These are phyloP conservation scores for Blumeria hordei DNA, from an alignment of 2,329 filamentous ascomycete genomes.

Conservation along the genomic window DNA sequence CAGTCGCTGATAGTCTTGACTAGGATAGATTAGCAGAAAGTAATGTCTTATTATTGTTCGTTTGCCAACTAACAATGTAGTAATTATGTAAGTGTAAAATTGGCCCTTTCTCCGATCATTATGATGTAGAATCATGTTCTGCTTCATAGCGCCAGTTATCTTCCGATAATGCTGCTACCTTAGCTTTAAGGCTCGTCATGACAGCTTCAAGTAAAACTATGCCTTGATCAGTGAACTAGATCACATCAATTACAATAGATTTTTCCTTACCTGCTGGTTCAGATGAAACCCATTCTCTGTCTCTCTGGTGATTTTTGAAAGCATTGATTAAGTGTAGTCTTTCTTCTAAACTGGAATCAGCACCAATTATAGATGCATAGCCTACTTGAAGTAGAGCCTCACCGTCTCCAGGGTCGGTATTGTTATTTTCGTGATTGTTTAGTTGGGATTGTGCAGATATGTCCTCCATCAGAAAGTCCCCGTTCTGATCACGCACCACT, in stretches of 20 bases:
- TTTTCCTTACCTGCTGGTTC: slow-evolving; percentile 35
- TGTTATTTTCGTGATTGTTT: slow-evolving; percentile 23
- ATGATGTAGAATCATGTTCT: slow-evolving; percentile 9
- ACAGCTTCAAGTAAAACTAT: slow-evolving; percentile 46
- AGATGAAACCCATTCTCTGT: slow-evolving; percentile 28
- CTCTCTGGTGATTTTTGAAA: slow-evolving; percentile 34
- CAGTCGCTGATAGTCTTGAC: slow-evolving; percentile 34
- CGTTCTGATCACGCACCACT: slow-evolving; percentile 36
- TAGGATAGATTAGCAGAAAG: slow-evolving; percentile 14
- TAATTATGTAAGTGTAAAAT: no score
- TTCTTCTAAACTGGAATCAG: slow-evolving; percentile 22
- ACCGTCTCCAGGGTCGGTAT: slow-evolving; percentile 24
- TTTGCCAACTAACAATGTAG: no score
- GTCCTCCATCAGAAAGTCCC: slow-evolving; percentile 35
- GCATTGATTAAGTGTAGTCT: slow-evolving; percentile 34
- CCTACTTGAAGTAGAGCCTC: slow-evolving; percentile 32
- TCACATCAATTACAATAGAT: not conserved
- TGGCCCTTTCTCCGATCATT: slow-evolving; percentile 2
- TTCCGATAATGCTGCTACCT: slow-evolving; percentile 49
- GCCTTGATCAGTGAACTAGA: not conserved
- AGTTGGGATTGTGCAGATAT: slow-evolving; percentile 19
- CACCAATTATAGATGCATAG: slow-evolving; percentile 11
- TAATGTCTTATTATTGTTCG: no score
- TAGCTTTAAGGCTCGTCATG: slow-evolving; percentile 43
- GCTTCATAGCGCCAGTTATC: slow-evolving; percentile 84